phyloP scores from a whole-genome alignment of 2,329 filamentous ascomycete species.

The Ascochyta fabae region DNA sequence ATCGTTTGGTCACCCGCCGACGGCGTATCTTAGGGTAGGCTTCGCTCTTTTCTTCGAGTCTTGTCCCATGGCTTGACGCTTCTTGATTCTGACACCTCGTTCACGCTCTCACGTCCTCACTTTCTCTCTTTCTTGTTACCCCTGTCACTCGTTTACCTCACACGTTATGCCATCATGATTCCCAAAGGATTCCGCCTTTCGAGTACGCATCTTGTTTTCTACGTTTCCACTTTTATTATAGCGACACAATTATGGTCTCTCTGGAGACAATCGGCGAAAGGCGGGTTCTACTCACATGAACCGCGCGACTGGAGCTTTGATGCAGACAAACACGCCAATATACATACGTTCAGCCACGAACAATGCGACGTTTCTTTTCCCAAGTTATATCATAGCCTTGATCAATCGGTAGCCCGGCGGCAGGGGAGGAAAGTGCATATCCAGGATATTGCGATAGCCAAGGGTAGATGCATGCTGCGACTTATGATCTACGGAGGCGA shows the following conservation, averaged over 20 bases:
- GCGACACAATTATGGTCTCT: slow-evolving; percentile 37
- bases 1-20: slow-evolving; percentile 13
- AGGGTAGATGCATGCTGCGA: slow-evolving; percentile 43
- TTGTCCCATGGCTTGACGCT: slow-evolving; percentile 26
- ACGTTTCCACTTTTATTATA: slow-evolving; percentile 40
- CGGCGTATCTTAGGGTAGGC: slow-evolving; percentile 15
- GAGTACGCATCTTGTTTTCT: slow-evolving; percentile 36
- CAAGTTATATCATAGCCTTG: slow-evolving; percentile 40
- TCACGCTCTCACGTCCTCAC: slow-evolving; percentile 8
- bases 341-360: slow-evolving; percentile 41
- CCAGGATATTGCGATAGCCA: slow-evolving; percentile 37
- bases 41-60: slow-evolving; percentile 22
- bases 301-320: slow-evolving; percentile 32
- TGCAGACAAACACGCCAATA: slow-evolving; percentile 39
- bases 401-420: slow-evolving; percentile 32
- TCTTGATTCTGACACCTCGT: slow-evolving; percentile 21
- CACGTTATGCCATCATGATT: slow-evolving; percentile 43
- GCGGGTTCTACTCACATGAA: slow-evolving; percentile 22
- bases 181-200: slow-evolving; percentile 37
- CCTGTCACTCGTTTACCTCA: slow-evolving; percentile 17
- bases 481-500: slow-evolving; percentile 41
- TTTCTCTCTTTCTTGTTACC: slow-evolving; percentile 2
- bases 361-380: slow-evolving; percentile 44
- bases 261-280: slow-evolving; percentile 34
- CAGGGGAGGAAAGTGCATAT: slow-evolving; percentile 36